Evolutionary conservation across 345 rosid genomes (phyloP).

Genomic region (Lumnitzera racemosa): DNA sequence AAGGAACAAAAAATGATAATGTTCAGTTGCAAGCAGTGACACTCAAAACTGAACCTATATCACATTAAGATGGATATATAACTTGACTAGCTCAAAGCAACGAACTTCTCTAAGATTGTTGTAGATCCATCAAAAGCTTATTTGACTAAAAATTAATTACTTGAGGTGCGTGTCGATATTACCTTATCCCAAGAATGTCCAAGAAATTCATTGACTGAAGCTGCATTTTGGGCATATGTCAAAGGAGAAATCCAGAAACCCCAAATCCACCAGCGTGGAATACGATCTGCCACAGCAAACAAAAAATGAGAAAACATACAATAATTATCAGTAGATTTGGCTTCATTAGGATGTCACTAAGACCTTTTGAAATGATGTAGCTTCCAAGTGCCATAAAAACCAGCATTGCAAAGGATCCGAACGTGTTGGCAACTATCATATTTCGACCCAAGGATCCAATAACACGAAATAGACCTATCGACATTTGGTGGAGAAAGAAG

Average conservation of each 20-base stretch:
- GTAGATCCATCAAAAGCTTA: background rate
- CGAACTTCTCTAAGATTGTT: too few species aligned
- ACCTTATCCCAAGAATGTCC: slow-evolving; percentile 94
- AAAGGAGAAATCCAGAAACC: slow-evolving; percentile 97
- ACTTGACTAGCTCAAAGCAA: too few species aligned
- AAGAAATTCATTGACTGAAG: slow-evolving; percentile 91
- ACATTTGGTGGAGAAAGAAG: slow-evolving; percentile 94
- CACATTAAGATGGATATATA: too few species aligned
- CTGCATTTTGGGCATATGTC: slow-evolving; percentile 96
- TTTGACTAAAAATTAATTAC: background rate
- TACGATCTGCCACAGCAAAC: slow-evolving; percentile 52
- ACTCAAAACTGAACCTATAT: too few species aligned
- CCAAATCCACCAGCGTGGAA: slow-evolving; percentile 98
- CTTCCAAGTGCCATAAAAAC: slow-evolving; percentile 98
- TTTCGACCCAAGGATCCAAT: slow-evolving; percentile 93
- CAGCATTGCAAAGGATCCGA: slow-evolving; percentile 97
- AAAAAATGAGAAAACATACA: slow-evolving; percentile 11
- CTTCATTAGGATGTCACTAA: slow-evolving; percentile 6
- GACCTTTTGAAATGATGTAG: slow-evolving; percentile 88
- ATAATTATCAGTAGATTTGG: background rate
- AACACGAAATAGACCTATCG: slow-evolving; percentile 84
- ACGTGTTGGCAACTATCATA: slow-evolving; percentile 96
- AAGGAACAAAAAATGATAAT: too few species aligned
- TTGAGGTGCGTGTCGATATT: slow-evolving; percentile 3
- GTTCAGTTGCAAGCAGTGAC: too few species aligned